Conservation (phyloP, 192 early-diverging fungal species). For the Pilobolus umbonatus region DNA sequence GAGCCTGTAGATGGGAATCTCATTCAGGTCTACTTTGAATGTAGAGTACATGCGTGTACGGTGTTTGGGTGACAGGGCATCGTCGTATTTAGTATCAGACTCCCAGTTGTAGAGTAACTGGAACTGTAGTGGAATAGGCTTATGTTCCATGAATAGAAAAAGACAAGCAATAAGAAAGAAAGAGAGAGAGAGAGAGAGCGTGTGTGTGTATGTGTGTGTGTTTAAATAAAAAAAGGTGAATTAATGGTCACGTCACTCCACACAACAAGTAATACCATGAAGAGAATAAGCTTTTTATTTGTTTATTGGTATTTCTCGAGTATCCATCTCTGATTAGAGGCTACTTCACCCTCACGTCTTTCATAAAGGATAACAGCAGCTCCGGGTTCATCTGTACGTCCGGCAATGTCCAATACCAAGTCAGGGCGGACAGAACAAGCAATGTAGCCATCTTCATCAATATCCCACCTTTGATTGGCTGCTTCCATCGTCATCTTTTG, state of each 20-base stretch:
- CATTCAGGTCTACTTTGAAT: constrained; percentile 17
- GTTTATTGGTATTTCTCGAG: no score
- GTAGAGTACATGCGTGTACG: constrained; percentile 24
- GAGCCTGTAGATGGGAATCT: constrained; percentile 23
- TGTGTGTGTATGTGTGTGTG: no score
- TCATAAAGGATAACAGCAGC: constrained; percentile 15
- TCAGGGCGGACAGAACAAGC: constrained; percentile 11
- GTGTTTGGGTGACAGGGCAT: constrained; percentile 4
- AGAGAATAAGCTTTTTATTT: no score
- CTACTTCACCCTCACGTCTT: constrained; percentile 15
- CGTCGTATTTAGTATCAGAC: not conserved
- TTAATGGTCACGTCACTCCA: no score
- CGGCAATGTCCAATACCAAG: constrained; percentile 19
- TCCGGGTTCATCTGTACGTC: constrained; percentile 13
- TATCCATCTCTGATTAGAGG: constrained; percentile 21
- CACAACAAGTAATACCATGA: no score
- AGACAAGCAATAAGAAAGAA: no score
- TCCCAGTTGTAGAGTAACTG: constrained; percentile 22
- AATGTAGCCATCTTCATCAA: constrained; percentile 25
- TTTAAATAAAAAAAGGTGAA: no score
- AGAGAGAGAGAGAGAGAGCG: no score
- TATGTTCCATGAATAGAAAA: no score
- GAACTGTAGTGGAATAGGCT: constrained; percentile 19
- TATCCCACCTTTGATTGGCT: constrained; percentile 18
- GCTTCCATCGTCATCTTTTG: constrained; percentile 16